Base-by-base conservation (phyloP, 2,329 filamentous ascomycete genomes). In the Phialocephala sp. region DNA sequence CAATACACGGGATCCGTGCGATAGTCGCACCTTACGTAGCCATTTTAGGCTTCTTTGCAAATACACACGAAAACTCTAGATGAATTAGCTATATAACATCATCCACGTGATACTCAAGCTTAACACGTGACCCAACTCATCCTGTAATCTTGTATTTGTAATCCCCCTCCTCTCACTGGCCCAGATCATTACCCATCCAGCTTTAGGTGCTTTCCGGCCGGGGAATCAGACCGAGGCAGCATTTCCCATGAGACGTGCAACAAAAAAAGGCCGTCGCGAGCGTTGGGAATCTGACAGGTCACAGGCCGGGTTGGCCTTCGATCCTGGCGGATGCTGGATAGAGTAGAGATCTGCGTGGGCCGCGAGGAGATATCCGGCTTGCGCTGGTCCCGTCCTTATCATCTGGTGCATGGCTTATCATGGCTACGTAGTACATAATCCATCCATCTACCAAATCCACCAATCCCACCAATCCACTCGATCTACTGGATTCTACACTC, bases 231-330 rank as follows among this genome's bases (percentile, higher is more conserved):
- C 50, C 50, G 50, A 54, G 50, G 50, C 27, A 54, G n/a, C 27
- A 54, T 54, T 57, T 39, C 55, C 55, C 55, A 57, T 57, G 12
- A 36, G 55, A 57, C 24, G 55, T 57, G 55, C 55, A 57, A 57
- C 55, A 57, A 57, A 39, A 57, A 14, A 32, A n/a, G n/a, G n/a
- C n/a, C n/a, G n/a, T 35, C 24, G 2, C 22, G 27, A 55, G 5
- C 6, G 18, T 2, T 6, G 27, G 8, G 52, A 37, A 55, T 55
- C 24, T 55, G 52, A 55, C 52, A 55, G 52, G 52, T 55, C 52
- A 24, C 35, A 24, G n/a, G n/a, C n/a, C n/a, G n/a, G n/a, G n/a
- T n/a, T n/a, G n/a, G n/a, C n/a, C n/a, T n/a, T n/a, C n/a, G n/a
- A n/a, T n/a, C n/a, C n/a, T n/a, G n/a, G n/a, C n/a, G n/a, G n/a